Percentiles rank a stretch among this genome's conserved stretches.
Conservation (phyloP, 2,329 filamentous ascomycete species). For the Hymenoscyphus infarciens region DNA sequence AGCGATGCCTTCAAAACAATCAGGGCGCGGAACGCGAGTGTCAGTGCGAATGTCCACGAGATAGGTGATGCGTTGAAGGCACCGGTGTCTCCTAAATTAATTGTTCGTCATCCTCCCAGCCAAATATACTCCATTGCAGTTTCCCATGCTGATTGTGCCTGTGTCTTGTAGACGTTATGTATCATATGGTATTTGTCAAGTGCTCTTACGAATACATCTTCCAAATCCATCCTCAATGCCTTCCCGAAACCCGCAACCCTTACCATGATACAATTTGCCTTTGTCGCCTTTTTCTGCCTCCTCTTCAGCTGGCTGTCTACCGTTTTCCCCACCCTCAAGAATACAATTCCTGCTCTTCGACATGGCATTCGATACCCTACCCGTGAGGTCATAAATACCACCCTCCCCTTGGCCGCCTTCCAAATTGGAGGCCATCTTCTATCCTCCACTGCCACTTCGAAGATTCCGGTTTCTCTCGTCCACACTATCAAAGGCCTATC, state of each 20-base stretch:
- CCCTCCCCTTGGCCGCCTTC: constrained; percentile 87
- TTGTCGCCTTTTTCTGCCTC: constrained; percentile 86
- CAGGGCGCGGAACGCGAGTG: constrained; percentile 73
- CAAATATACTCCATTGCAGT: constrained; percentile 4
- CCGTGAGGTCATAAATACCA: constrained; percentile 77
- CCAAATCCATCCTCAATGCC: constrained; percentile 91
- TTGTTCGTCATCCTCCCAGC: constrained; percentile 55
- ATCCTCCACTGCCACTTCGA: constrained; percentile 87
- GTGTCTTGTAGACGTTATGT: constrained; percentile 65
- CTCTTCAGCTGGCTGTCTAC: constrained; percentile 72
- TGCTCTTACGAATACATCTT: constrained; percentile 94
- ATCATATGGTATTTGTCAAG: constrained; percentile 93
- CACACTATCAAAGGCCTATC: constrained; percentile 98
- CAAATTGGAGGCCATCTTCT: constrained; percentile 92
- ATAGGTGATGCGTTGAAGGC: constrained; percentile 87
- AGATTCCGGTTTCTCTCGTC: constrained; percentile 93
- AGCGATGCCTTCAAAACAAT: constrained; percentile 85
- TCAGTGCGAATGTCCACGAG: constrained; percentile 90
- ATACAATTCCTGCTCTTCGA: constrained; percentile 71
- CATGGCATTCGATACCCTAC: constrained; percentile 80
- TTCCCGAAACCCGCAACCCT: constrained; percentile 88
- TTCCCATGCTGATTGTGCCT: constrained; percentile 30
- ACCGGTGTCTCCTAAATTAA: constrained; percentile 80
- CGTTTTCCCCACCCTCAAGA: constrained; percentile 66
- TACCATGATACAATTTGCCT: constrained; percentile 88